phyloP scores from a whole-genome alignment of 192 early-diverging fungal species.

The Lobosporangium transversale region DNA sequence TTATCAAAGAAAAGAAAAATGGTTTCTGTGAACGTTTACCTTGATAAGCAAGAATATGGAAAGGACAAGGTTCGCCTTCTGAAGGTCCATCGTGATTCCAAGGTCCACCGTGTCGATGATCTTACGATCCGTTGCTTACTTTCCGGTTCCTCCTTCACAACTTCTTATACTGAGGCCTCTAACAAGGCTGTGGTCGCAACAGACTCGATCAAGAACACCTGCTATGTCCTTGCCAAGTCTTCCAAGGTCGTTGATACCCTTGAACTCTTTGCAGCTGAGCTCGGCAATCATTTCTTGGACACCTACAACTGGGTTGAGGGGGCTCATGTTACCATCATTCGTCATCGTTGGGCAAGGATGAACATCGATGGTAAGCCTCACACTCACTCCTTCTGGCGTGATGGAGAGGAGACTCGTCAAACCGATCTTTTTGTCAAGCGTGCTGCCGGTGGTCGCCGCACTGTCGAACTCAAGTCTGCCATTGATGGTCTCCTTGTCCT shows the following conservation, averaged over 20 bases:
- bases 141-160: constrained; percentile 60
- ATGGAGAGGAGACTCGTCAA: constrained; percentile 75
- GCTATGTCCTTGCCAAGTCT: constrained; percentile 79
- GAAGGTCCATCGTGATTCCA: constrained; percentile 71
- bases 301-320: constrained; percentile 75
- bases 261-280: constrained; percentile 76
- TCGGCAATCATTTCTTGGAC: constrained; percentile 75
- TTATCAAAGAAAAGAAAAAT: constrained; percentile 1
- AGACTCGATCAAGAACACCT: constrained; percentile 82
- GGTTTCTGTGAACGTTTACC: constrained; percentile 30
- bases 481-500: constrained; percentile 78
- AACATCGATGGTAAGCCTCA: constrained; percentile 66
- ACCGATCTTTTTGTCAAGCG: constrained; percentile 64
- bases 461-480: constrained; percentile 68
- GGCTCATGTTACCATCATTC: constrained; percentile 72
- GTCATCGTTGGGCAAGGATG: constrained; percentile 83
- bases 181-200: constrained; percentile 82
- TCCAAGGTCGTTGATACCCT: constrained; percentile 72
- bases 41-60: constrained; percentile 66
- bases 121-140: constrained; percentile 65
- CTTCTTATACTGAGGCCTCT: constrained; percentile 80
- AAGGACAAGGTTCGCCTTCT: constrained; percentile 80
- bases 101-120: constrained; percentile 75
- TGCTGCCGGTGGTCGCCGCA: constrained; percentile 35
- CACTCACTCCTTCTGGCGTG: constrained; percentile 76